These are phyloP conservation scores for Suillus alpinus DNA, from an alignment of 768 basidiomycete species.

Conservation along the genomic window DNA sequence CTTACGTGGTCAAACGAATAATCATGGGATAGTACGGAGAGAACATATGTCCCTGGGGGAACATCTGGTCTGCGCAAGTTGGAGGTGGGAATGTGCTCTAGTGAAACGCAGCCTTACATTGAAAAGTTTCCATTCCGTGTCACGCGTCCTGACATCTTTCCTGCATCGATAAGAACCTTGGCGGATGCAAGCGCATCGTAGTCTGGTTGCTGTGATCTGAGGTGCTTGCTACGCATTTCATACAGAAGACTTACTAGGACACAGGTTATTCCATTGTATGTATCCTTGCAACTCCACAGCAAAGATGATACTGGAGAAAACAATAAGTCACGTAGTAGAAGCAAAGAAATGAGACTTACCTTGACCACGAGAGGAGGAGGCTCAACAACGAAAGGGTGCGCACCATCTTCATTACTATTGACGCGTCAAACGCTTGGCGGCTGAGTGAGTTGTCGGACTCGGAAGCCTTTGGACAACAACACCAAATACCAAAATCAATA, in stretches of 20 bases:
- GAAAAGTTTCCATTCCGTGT: conserved; percentile 57
- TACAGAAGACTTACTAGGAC: conserved; percentile 7
- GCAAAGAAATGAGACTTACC: conserved; percentile 9
- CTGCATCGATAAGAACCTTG: conserved; percentile 60
- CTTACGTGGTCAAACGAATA: conserved; percentile 68
- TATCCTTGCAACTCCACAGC: conserved; percentile 61
- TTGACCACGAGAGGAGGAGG: conserved; percentile 16
- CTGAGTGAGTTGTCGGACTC: not conserved
- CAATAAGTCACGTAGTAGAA: not conserved
- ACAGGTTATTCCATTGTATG: conserved; percentile 70
- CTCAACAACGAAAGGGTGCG: not conserved
- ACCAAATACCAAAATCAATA: conserved; percentile 20
- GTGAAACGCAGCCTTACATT: conserved; percentile 47
- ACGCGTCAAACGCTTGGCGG: conserved; percentile 6
- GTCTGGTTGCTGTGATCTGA: conserved; percentile 25
- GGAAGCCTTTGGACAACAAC: conserved; percentile 16
- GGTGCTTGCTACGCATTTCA: conserved; percentile 1
- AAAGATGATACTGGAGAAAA: conserved; percentile 20
- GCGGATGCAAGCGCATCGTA: conserved; percentile 49
- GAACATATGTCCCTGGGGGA: conserved; percentile 62
- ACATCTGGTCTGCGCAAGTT: conserved; percentile 55
- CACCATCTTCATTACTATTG: conserved; percentile 15
- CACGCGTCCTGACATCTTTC: conserved; percentile 50
- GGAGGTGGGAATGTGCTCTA: conserved; percentile 4
- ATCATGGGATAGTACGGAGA: conserved; percentile 67